A percentile compares a stretch with the other conserved stretches of the same genome.
phyloP scores from a whole-genome alignment of 495 filamentous ascomycete genomes.

The Hyphodiscus hymeniophilus region DNA sequence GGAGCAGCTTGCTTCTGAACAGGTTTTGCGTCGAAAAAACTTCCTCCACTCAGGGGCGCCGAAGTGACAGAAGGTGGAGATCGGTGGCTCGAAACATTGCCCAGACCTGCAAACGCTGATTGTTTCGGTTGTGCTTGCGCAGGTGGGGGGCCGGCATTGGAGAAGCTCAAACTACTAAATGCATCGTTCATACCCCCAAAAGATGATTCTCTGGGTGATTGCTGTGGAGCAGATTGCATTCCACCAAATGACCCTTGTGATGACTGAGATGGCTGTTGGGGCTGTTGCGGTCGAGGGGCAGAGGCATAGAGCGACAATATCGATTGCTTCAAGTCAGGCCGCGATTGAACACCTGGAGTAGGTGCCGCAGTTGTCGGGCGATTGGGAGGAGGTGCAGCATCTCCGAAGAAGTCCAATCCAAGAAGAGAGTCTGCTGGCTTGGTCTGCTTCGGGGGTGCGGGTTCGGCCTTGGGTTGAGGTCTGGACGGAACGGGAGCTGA shows the following conservation, averaged over 20 bases:
- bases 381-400: conserved; percentile 51
- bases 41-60: conserved; percentile 49
- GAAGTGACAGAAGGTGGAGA: conserved; percentile 34
- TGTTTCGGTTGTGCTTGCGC: conserved; percentile 49
- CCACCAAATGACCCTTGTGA: conserved; percentile 56
- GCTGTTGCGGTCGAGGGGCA: conserved; percentile 59
- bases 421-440: conserved; percentile 80
- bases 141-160: conserved; percentile 44
- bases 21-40: conserved; percentile 74
- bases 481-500: conserved; percentile 55
- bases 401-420: conserved; percentile 88
- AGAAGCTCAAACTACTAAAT: conserved; percentile 76
- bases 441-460: conserved; percentile 57
- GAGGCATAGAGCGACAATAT: conserved; percentile 93
- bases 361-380: conserved; percentile 67
- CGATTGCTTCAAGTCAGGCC: conserved; percentile 93
- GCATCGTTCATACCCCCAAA: conserved; percentile 78
- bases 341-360: conserved; percentile 56
- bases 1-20: conserved; percentile 39
- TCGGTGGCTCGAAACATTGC: conserved; percentile 47
- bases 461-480: conserved; percentile 55
- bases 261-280: conserved; percentile 48
- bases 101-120: conserved; percentile 67
- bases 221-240: conserved; percentile 48
- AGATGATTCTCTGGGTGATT: conserved; percentile 37